A percentile compares a stretch with the other conserved stretches of the same genome.
Conservation (phyloP, 768 basidiomycete species). For the Hygrophoropsis aurantiaca region DNA sequence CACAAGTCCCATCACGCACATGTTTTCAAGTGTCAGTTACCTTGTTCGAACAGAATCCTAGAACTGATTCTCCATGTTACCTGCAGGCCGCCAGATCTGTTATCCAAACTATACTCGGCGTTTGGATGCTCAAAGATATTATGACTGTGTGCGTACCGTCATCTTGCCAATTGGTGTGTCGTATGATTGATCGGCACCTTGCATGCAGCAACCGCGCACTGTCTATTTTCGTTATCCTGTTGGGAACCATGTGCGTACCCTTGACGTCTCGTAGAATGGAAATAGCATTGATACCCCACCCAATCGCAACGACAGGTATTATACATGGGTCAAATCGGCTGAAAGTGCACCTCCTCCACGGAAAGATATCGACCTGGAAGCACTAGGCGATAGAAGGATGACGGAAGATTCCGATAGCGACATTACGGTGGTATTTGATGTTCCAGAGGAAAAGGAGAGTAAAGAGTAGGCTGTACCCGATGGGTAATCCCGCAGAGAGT, state of each 20-base stretch:
- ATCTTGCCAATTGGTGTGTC: neutral
- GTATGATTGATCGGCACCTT: conserved; percentile 2
- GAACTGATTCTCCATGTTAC: conserved; percentile 6
- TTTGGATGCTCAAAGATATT: conserved; percentile 73
- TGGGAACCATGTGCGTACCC: conserved; percentile 62
- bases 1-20: conserved; percentile 82
- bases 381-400: conserved; percentile 21
- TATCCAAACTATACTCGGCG: conserved; percentile 78
- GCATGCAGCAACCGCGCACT: conserved; percentile 53
- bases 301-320: conserved; percentile 41
- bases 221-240: conserved; percentile 67
- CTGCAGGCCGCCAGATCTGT: conserved; percentile 76
- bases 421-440: conserved; percentile 23
- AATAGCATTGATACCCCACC: conserved; percentile 16
- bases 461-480: conserved; percentile 3
- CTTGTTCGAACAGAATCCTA: conserved; percentile 2
- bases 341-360: conserved; percentile 16
- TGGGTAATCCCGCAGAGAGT: no score
- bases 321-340: conserved; percentile 50
- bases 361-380: conserved; percentile 41
- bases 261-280: neutral
- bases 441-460: conserved; percentile 25
- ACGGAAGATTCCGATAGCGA: conserved; percentile 18
- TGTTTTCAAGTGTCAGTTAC: conserved; percentile 71
- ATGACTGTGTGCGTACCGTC: conserved; percentile 59